These are phyloP conservation scores for Tuber calosporum DNA, from an alignment of 495 filamentous ascomycete genomes.

Conservation along the genomic window DNA sequence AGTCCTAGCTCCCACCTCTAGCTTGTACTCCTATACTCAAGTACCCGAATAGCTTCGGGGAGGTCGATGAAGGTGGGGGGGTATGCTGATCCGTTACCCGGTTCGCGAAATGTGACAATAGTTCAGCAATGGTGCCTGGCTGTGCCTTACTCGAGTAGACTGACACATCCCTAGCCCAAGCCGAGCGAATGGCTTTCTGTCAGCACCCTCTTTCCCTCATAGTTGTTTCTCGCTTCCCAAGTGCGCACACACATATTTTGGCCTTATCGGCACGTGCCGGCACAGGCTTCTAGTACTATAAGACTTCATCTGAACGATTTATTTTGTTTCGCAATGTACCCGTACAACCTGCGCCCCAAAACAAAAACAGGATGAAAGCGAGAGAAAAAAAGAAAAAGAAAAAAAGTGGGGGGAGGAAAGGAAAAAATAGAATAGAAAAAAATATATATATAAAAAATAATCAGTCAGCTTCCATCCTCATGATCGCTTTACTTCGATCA, in stretches of 20 bases:
- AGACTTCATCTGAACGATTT: not conserved
- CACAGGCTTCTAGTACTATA: not conserved
- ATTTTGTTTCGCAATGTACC: not conserved
- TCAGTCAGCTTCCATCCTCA: not conserved
- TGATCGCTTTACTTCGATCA: not conserved
- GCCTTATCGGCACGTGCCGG: not conserved
- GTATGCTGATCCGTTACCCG: not conserved
- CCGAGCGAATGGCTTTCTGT: not conserved
- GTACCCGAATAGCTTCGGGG: not conserved
- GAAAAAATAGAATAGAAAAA: not conserved
- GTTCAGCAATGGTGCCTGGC: not conserved
- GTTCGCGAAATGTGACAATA: not conserved
- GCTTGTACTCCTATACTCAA: not conserved
- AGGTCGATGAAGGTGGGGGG: not conserved
- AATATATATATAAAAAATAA: too few relatives aligned
- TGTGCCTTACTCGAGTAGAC: not conserved
- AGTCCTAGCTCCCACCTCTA: not conserved
- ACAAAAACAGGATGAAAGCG: not conserved
- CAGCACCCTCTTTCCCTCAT: not conserved
- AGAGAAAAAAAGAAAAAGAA: not conserved
- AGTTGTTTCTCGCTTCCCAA: not conserved
- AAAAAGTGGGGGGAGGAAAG: too few relatives aligned
- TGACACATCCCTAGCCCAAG: not conserved
- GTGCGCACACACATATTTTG: not conserved
- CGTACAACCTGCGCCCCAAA: not conserved